Evolutionary conservation across 2,329 filamentous ascomycete species (phyloP).

Genomic region (Anthostomella pinea): DNA sequence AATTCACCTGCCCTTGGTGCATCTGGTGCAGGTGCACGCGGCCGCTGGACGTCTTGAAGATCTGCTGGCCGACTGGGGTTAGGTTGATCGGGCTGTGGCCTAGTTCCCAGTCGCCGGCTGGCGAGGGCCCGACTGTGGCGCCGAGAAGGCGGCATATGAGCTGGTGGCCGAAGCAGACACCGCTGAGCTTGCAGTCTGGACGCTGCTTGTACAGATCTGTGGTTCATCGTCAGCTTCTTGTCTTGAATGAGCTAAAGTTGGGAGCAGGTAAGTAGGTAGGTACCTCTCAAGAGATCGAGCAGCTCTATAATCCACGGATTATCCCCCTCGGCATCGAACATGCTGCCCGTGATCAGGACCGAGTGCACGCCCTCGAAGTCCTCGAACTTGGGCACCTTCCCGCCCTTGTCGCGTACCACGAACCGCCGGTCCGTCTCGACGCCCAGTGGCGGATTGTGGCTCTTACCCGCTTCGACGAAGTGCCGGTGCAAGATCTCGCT

Average conservation of each 20-base stretch:
- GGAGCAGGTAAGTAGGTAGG: conserved; percentile 27
- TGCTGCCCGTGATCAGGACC: conserved; percentile 69
- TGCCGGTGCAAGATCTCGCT: conserved; percentile 51
- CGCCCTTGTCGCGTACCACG: conserved; percentile 48
- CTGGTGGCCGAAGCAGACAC: conserved; percentile 81
- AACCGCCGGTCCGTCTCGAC: conserved; percentile 55
- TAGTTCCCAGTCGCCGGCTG: conserved; percentile 68
- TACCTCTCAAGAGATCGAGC: conserved; percentile 49
- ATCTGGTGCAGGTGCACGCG: conserved; percentile 68
- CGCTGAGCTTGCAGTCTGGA: conserved; percentile 59
- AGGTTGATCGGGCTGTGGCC: conserved; percentile 64
- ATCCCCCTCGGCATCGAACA: conserved; percentile 67
- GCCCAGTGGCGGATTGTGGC: conserved; percentile 51
- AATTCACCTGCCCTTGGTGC: conserved; percentile 71
- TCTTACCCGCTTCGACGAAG: conserved; percentile 48
- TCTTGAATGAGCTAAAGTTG: not conserved
- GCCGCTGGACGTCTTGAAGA: conserved; percentile 58
- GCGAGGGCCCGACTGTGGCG: conserved; percentile 62
- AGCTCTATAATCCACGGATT: conserved; percentile 71
- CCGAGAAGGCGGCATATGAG: conserved; percentile 71
- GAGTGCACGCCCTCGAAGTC: conserved; percentile 66
- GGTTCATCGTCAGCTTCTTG: not conserved
- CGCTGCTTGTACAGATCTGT: conserved; percentile 47
- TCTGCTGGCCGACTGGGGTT: conserved; percentile 60
- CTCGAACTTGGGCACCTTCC: conserved; percentile 43